phyloP scores from a whole-genome alignment of 495 filamentous ascomycete genomes.

The Aspergillus carlsbadensis region DNA sequence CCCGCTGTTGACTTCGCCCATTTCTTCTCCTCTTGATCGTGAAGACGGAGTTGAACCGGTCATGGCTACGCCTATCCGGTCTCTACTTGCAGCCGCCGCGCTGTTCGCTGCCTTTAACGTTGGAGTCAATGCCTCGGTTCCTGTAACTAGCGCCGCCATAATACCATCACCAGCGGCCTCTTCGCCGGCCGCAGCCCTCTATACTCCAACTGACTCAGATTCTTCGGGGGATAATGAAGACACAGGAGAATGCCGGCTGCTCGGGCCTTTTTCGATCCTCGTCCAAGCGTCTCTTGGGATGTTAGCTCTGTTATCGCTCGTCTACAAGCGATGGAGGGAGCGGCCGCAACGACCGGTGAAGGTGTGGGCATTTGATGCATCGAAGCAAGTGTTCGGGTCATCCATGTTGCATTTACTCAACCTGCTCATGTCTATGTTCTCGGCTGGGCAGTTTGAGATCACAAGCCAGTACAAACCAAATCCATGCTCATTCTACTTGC shows the following conservation, averaged over 20 bases:
- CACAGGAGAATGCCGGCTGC: conserved; percentile 73
- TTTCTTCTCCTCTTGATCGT: not conserved
- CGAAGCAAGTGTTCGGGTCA: conserved; percentile 95
- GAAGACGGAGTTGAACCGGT: not conserved
- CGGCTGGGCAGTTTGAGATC: conserved; percentile 68
- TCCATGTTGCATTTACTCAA: conserved; percentile 88
- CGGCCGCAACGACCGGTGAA: conserved; percentile 85
- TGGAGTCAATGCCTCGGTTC: conserved; percentile 11
- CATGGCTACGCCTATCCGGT: conserved; percentile 12
- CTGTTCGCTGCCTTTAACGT: conserved; percentile 14
- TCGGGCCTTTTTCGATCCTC: conserved; percentile 84
- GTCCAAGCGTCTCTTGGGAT: conserved; percentile 86
- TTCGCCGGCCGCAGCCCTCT: conserved; percentile 11
- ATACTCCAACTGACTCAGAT: conserved; percentile 17
- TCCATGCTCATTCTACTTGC: conserved; percentile 91
- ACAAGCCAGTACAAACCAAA: conserved; percentile 72
- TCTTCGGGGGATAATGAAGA: conserved; percentile 32
- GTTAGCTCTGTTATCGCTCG: conserved; percentile 78
- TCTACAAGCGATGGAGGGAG: conserved; percentile 92
- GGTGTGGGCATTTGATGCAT: conserved; percentile 96
- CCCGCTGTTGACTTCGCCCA: not conserved
- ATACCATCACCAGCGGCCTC: conserved; percentile 15
- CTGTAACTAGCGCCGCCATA: conserved; percentile 5
- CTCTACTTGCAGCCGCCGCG: not conserved
- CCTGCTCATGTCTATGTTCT: conserved; percentile 92